phyloP scores from a whole-genome alignment of 192 early-diverging fungal species.

The Helicostylum pulchrum region DNA sequence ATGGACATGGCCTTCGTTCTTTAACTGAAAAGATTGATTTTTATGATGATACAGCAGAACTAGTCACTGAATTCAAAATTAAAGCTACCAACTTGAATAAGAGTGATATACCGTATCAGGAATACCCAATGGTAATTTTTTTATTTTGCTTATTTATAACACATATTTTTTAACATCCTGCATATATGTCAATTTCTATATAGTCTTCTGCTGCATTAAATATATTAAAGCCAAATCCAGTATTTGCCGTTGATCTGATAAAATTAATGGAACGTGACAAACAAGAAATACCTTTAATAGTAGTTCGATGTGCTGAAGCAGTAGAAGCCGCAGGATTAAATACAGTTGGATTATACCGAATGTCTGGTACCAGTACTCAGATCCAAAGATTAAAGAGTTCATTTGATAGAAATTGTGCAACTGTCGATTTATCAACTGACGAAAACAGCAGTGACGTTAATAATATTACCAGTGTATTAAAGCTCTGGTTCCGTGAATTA shows the following conservation, averaged over 20 bases:
- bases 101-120: constrained; percentile 42
- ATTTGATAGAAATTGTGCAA: constrained; percentile 72
- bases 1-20: constrained; percentile 35
- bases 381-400: constrained; percentile 69
- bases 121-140: constrained; percentile 40
- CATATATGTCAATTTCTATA: constrained; percentile 4
- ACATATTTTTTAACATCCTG: constrained; percentile 20
- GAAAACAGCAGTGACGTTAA: constrained; percentile 73
- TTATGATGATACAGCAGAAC: constrained; percentile 51
- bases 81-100: constrained; percentile 25
- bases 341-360: constrained; percentile 85
- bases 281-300: constrained; percentile 69
- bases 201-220: constrained; percentile 53
- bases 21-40: constrained; percentile 61
- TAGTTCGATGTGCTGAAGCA: constrained; percentile 75
- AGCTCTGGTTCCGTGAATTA: constrained; percentile 94
- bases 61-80: constrained; percentile 36
- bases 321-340: constrained; percentile 75
- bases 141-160: background rate
- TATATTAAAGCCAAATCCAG: constrained; percentile 67
- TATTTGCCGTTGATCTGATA: constrained; percentile 81
- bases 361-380: constrained; percentile 75
- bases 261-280: constrained; percentile 69
- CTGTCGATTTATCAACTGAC: constrained; percentile 60
- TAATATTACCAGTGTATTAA: constrained; percentile 80